Evolutionary conservation across 1,139 yeast genomes (phyloP).

Genomic region (Lodderomyces pseudojiufengensis): DNA sequence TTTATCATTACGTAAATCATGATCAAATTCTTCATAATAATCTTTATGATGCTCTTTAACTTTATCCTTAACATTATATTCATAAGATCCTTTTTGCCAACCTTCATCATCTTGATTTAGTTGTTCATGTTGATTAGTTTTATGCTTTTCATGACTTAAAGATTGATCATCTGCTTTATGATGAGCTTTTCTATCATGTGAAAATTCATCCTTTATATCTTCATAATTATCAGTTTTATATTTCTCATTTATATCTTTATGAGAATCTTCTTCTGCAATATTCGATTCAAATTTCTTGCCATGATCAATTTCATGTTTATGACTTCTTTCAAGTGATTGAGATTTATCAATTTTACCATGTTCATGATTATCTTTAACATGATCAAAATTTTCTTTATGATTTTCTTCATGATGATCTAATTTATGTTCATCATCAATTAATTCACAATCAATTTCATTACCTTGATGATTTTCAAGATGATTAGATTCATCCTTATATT

Average conservation of each 20-base stretch:
- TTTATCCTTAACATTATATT: slow-evolving; percentile 1
- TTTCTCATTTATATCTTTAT: too few relatives aligned
- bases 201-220: too few relatives aligned
- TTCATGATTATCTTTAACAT: slow-evolving; percentile 1
- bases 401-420: slow-evolving; percentile 2
- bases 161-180: slow-evolving; percentile 2
- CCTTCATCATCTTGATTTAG: not conserved
- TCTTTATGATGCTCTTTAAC: slow-evolving; percentile 4
- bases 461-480: slow-evolving; percentile 1
- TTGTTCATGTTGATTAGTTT: slow-evolving; percentile 1
- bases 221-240: too few relatives aligned
- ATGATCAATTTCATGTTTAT: too few relatives aligned
- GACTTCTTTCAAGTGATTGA: too few relatives aligned
- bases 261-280: too few relatives aligned
- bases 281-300: too few relatives aligned
- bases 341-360: not conserved
- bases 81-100: slow-evolving; percentile 1
- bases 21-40: slow-evolving; percentile 3
- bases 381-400: slow-evolving; percentile 1
- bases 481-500: too few relatives aligned
- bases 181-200: too few relatives aligned
- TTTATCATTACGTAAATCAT: not conserved
- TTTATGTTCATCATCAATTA: not conserved
- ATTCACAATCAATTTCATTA: not conserved
- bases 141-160: slow-evolving; percentile 1